Evolutionary conservation across 2,329 filamentous ascomycete genomes (phyloP).

Genomic region (Byssothecium circinans): DNA sequence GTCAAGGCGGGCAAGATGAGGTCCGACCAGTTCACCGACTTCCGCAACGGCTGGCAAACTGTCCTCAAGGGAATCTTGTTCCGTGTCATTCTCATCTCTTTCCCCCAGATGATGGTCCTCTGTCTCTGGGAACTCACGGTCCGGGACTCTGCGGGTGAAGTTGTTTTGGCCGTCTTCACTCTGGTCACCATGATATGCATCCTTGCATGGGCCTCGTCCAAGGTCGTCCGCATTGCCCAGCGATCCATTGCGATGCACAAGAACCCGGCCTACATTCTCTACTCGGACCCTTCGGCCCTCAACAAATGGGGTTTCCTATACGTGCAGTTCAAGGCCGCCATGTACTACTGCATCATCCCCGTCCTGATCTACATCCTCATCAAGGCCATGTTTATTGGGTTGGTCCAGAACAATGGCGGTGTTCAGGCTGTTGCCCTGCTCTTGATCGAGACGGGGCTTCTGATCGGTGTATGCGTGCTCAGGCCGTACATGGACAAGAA

Average conservation of each 20-base stretch:
- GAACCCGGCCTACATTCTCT: slow-evolving; percentile 95
- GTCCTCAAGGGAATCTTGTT: slow-evolving; percentile 93
- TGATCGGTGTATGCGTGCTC: slow-evolving; percentile 77
- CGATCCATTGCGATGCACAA: slow-evolving; percentile 89
- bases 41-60: slow-evolving; percentile 91
- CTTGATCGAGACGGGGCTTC: slow-evolving; percentile 75
- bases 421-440: slow-evolving; percentile 82
- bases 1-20: slow-evolving; percentile 78
- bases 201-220: slow-evolving; percentile 82
- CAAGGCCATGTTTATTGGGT: slow-evolving; percentile 86
- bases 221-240: slow-evolving; percentile 86
- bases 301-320: slow-evolving; percentile 99
- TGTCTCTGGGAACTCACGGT: slow-evolving; percentile 93
- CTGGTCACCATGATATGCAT: slow-evolving; percentile 77
- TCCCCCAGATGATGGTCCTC: slow-evolving; percentile 85
- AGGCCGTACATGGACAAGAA: slow-evolving; percentile 99
- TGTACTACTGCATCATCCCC: slow-evolving; percentile 92
- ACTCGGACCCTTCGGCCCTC: slow-evolving; percentile 88
- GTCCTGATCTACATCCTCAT: slow-evolving; percentile 76
- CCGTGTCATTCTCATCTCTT: slow-evolving; percentile 85
- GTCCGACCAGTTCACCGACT: slow-evolving; percentile 84
- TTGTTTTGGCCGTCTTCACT: slow-evolving; percentile 87
- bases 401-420: slow-evolving; percentile 70
- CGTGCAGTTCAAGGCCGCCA: slow-evolving; percentile 91
- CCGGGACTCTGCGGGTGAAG: slow-evolving; percentile 79